Percentiles rank a stretch among this genome's conserved stretches.
Evolutionary conservation across 2,329 filamentous ascomycete genomes (phyloP).

Genomic region (Cryphonectria nitschkei): DNA sequence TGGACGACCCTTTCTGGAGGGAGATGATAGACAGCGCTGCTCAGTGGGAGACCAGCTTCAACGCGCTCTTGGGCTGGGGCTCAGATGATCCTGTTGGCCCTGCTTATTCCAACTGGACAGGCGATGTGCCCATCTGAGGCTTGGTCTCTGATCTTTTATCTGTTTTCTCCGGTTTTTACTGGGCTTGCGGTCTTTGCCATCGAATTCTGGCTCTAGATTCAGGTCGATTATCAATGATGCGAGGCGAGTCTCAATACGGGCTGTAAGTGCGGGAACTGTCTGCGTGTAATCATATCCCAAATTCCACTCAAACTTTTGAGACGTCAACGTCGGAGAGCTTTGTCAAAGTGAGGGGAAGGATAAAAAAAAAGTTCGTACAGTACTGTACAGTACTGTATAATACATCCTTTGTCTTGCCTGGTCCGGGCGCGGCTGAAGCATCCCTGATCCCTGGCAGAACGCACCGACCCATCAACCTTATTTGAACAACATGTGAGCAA

Average conservation of each 20-base stretch:
- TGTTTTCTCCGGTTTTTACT: too few species aligned
- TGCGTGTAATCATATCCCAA: too few species aligned
- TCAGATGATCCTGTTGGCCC: constrained; percentile 4
- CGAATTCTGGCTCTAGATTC: too few species aligned
- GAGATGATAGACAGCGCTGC: constrained; percentile 14
- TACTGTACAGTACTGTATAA: not conserved
- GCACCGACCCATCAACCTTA: constrained; percentile 19
- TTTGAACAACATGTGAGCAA: constrained; percentile 20
- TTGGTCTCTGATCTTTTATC: too few species aligned
- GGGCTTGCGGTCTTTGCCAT: too few species aligned
- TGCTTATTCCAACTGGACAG: constrained; percentile 2
- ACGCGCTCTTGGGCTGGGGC: constrained; percentile 22
- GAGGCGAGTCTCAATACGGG: too few species aligned
- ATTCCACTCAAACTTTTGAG: not conserved
- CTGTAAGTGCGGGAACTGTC: too few species aligned
- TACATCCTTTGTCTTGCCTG: not conserved
- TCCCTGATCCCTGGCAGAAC: constrained; percentile 2
- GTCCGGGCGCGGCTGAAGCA: not conserved
- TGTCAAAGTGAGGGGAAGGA: too few species aligned
- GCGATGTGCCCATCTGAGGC: not conserved
- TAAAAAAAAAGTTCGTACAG: not conserved
- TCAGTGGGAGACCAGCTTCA: constrained; percentile 24
- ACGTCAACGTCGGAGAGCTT: not conserved
- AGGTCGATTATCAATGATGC: too few species aligned
- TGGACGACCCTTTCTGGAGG: constrained; percentile 24